Evolutionary conservation across 441 rosid genomes (phyloP), one percentile per base, ranked within the genome.

Genomic region (Bruguiera hainesii): DNA sequence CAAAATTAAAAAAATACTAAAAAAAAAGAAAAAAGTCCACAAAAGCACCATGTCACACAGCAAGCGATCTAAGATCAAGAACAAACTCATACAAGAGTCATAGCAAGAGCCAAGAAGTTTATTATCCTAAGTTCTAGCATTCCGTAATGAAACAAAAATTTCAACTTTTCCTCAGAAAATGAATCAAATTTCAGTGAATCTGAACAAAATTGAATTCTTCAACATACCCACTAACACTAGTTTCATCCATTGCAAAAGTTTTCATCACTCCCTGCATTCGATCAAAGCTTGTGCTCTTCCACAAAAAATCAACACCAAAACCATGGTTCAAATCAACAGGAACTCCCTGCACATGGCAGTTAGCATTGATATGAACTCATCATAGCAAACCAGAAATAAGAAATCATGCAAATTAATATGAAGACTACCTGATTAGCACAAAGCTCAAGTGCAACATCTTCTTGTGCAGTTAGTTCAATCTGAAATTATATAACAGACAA

Each of bases 201-300:
- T 50, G 42, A 64, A n/a, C 19, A 62, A 37, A 42, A 16, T 23
- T 67, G n/a, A 39, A 49, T 29, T 42, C 15, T 31, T 49, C 56
- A 31, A 80, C 98, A 68, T 78, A 96, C 99, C 99, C 99, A 75
- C 98, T 96, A 65, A 93, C 98, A 89, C 99, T 96, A 58, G 98
- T 96, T 79, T 90, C 99, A 78, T 96, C 99, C 62, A 92, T 98
- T 13, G 98, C 98, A 90, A 92, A 93, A 64, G 90, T 88, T 84
- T 96, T 93, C 98, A 96, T 90, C 62, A 98, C 99, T 51, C 96
- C 97, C 75, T 92, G 98, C 98, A 90, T 90, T 71, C 99, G 80
- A 76, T 96, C 99, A 81, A 92, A 96, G 78, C 97, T 96, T 57
- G 99, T 90, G 76, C 99, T 96, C 84, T 93, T 90, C 98, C 99